Percentiles rank a stretch among this genome's conserved stretches.
Conservation (phyloP, 768 basidiomycete species). For the Rhodotorula babjevae region DNA sequence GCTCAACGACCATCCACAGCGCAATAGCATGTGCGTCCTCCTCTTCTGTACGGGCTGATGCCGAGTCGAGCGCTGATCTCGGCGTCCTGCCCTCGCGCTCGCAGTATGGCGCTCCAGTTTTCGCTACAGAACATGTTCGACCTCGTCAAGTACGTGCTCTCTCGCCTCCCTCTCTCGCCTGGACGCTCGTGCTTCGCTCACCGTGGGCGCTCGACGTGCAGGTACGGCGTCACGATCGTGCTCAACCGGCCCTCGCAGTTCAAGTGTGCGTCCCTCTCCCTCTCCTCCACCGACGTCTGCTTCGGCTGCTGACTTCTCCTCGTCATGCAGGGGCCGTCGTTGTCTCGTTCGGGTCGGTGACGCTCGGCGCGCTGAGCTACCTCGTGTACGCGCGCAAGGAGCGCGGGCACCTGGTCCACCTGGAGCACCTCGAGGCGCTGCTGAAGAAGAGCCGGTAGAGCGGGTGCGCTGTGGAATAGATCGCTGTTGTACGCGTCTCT, state of each 20-base stretch:
- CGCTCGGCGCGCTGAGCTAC: constrained; percentile 39
- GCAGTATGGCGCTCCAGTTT: constrained; percentile 48
- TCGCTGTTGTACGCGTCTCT: no score
- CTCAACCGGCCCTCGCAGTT: constrained; percentile 45
- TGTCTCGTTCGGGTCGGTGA: constrained; percentile 47
- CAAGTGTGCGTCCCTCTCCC: constrained; percentile 5
- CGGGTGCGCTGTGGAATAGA: neutral
- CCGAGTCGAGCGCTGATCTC: neutral
- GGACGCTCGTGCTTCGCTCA: neutral
- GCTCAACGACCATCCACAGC: constrained; percentile 51
- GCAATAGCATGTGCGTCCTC: constrained; percentile 49
- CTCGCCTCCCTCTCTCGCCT: neutral
- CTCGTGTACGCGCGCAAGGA: constrained; percentile 37
- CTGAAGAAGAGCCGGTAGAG: neutral
- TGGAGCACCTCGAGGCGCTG: constrained; percentile 19
- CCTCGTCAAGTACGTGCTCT: constrained; percentile 35
- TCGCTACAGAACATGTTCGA: constrained; percentile 48
- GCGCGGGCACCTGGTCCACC: constrained; percentile 44
- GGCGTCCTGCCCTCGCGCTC: neutral
- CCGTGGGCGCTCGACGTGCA: constrained; percentile 11
- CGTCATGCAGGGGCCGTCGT: constrained; percentile 45
- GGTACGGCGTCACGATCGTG: constrained; percentile 49
- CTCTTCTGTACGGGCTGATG: no score
- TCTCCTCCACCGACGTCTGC: neutral
- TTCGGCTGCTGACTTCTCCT: constrained; percentile 35